These are phyloP conservation scores for Otatea glauca DNA, from an alignment of 176 grass and related monocot genomes.

Conservation along the genomic window DNA sequence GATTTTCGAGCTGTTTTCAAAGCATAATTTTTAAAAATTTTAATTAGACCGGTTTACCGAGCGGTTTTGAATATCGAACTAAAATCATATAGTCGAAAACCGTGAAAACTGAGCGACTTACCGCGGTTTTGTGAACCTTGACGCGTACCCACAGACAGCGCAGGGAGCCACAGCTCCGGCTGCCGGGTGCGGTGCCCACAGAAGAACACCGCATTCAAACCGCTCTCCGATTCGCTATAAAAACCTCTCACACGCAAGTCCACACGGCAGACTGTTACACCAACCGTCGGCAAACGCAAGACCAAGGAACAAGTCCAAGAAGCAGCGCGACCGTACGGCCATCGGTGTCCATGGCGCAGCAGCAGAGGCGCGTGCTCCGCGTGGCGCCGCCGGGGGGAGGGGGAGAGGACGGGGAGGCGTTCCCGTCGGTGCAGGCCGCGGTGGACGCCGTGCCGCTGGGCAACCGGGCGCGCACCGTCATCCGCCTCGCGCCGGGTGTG, in stretches of 20 bases:
- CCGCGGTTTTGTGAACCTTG: too few species aligned
- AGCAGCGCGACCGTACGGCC: background rate
- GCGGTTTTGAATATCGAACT: too few species aligned
- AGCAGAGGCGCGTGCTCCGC: conserved; percentile 51
- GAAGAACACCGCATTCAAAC: too few species aligned
- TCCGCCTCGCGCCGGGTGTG: conserved; percentile 65
- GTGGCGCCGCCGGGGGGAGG: conserved; percentile 61
- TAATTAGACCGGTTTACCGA: too few species aligned
- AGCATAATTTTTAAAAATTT: too few species aligned
- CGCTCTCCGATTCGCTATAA: too few species aligned
- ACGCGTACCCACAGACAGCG: too few species aligned
- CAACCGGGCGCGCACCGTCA: conserved; percentile 74
- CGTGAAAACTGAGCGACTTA: too few species aligned
- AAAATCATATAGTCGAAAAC: too few species aligned
- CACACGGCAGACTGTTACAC: background rate
- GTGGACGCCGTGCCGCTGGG: conserved; percentile 87
- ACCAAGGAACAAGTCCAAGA: background rate
- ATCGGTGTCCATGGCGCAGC: conserved; percentile 38
- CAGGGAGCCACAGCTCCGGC: too few species aligned
- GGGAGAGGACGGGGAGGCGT: conserved; percentile 36
- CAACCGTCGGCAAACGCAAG: background rate
- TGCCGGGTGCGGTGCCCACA: too few species aligned
- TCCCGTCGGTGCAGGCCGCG: conserved; percentile 77
- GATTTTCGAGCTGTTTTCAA: too few species aligned
- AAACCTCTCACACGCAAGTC: background rate